These are phyloP conservation scores for Cryptosporidium ubiquitum DNA, from an alignment of 169 alveolate species.

Conservation along the genomic window DNA sequence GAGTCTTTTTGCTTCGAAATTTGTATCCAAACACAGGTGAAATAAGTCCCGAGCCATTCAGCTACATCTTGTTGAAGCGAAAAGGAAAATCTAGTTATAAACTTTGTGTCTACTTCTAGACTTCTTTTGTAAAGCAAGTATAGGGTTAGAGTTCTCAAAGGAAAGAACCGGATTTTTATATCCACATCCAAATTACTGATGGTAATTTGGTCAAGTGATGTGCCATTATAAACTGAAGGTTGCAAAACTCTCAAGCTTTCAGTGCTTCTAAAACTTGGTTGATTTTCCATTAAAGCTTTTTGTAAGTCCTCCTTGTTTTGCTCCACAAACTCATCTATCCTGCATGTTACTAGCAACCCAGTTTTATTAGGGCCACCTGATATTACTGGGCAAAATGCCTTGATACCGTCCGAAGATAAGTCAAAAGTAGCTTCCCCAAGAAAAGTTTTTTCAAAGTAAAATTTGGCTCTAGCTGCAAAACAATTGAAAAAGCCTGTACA, in stretches of 20 bases:
- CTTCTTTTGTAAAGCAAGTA: conserved; percentile 36
- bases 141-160: conserved; percentile 43
- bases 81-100: conserved; percentile 59
- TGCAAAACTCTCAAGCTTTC: conserved; percentile 43
- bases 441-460: conserved; percentile 35
- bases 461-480: conserved; percentile 71
- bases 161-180: conserved; percentile 53
- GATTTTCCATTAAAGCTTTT: not conserved
- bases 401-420: conserved; percentile 58
- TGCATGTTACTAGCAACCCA: conserved; percentile 60
- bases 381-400: conserved; percentile 66
- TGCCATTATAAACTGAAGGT: not conserved
- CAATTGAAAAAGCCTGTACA: conserved; percentile 69
- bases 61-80: conserved; percentile 72
- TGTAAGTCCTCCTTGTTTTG: conserved; percentile 29
- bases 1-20: conserved; percentile 60
- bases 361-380: conserved; percentile 74
- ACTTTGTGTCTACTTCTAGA: conserved; percentile 25
- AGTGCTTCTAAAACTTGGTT: not conserved
- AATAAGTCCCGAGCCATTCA: conserved; percentile 69
- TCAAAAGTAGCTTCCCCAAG: conserved; percentile 73
- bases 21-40: conserved; percentile 67
- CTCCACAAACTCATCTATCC: conserved; percentile 54
- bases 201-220: conserved; percentile 43
- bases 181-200: conserved; percentile 40